phyloP scores from a whole-genome alignment of 495 filamentous ascomycete species.

The Podospora sp. region DNA sequence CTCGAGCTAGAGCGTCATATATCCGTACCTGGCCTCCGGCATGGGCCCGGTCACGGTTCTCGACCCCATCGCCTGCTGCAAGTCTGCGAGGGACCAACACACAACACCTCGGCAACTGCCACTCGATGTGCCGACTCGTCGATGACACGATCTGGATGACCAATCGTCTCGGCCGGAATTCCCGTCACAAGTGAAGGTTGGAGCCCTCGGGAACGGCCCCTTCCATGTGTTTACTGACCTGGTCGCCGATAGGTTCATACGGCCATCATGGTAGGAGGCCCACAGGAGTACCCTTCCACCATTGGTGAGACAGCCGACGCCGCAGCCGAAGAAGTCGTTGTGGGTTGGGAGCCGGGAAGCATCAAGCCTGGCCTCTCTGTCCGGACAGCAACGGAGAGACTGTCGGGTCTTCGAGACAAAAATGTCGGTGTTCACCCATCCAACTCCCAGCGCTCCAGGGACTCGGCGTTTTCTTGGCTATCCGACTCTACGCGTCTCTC shows the following conservation, averaged over 20 bases:
- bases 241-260: background rate
- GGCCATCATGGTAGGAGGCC: background rate
- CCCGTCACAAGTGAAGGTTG: background rate
- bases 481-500: constrained; percentile 13
- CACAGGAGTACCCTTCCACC: background rate
- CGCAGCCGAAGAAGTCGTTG: background rate
- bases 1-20: background rate
- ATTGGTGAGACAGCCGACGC: background rate
- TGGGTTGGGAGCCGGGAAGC: background rate
- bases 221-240: background rate
- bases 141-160: background rate
- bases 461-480: constrained; percentile 23
- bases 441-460: background rate
- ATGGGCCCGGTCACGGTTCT: background rate
- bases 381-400: background rate
- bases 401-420: background rate
- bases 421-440: background rate
- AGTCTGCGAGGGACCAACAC: background rate
- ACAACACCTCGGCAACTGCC: background rate
- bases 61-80: background rate
- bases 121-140: background rate
- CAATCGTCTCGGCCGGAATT: background rate
- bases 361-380: background rate
- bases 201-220: background rate
- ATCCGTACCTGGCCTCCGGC: background rate